Evolutionary conservation across 257 asterid genomes (phyloP), one percentile per base, ranked within the genome.

Genomic region (Solanum rostratum): DNA sequence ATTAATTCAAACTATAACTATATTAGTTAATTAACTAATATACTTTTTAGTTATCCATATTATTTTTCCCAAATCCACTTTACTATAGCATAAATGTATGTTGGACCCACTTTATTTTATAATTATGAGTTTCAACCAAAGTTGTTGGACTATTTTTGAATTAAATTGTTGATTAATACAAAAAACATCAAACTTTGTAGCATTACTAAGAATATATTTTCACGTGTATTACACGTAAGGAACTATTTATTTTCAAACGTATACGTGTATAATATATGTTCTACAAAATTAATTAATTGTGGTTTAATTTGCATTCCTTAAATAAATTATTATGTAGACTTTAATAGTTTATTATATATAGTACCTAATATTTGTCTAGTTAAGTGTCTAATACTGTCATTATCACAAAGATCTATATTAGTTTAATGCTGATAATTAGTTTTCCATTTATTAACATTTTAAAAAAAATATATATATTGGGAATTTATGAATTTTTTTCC

Each of bases 61-160:
- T n/a, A n/a, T n/a, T n/a, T n/a, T n/a, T n/a, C n/a, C n/a, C n/a
- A n/a, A n/a, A n/a, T n/a, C n/a, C n/a, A n/a, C n/a, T n/a, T n/a
- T 10, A 59, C 66, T 59, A n/a, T n/a, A 59, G 3, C 30, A 59
- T 59, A 59, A n/a, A 59, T n/a, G 10, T 59, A 10, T 59, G 22
- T 59, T 59, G 66, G 11, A 15, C 66, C 30, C 66, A 59, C 66
- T 10, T 60, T 60, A 60, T 60, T 60, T 60, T 60, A 60, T 22
- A 59, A 43, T 80, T 43, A 71, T 71, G 45, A 41, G 55, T 59
- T 79, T 83, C 45, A 86, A 50, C 46, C 46, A 76, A 82, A 85
- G 86, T 86, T 53, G 88, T 88, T 88, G 78, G 65, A 79, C 68
- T 84, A 33, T 59, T 24, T 74, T 74, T 22, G 39, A 14, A n/a